Base-by-base conservation (phyloP, 805 yeast genomes). In the Yarrowia sp. region DNA sequence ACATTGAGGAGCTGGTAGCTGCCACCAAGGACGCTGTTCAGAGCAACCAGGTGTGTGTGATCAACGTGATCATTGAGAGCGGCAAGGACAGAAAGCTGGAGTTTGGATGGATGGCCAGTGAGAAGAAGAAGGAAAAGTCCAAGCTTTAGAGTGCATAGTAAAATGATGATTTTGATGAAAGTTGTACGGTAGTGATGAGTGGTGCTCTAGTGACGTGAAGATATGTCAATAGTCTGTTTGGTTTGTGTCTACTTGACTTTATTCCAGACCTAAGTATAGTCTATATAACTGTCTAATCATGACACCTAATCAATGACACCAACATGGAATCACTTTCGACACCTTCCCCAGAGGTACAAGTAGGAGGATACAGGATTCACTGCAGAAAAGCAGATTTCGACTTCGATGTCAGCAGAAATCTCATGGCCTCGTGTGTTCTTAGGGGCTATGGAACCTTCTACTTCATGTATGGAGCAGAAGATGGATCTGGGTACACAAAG, bases 41-140 rank as follows among this genome's bases (percentile, higher is more conserved):
- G 2, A 74, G 77, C 42, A 71, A 76, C 40, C 73, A 72, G 32
- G 82, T 86, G 1, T 80, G 83, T 10, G 78, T 89, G 12, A 75
- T 89, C 49, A 89, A 89, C 72, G 86, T 88, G 1, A 79, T 87
- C n/a, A 87, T 88, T 11, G 86, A 85, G 53, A 84, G 86, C 2
- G 90, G 89, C 0, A 81, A 80, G 35, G 82, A 82, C 71, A 82
- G 81, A 68, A 85, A 85, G 73, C 77, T 89, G 53, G 82, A 83
- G 50, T 88, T 88, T 77, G 90, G 89, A 1, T 88, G 91, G 91
- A 88, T 87, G 79, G 85, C 84, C n/a, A 83, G 83, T 74, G 79
- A 81, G 70, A 76, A 77, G 70, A 74, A 78, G 15, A 78, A 78
- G 71, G 53, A 76, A 22, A 78, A 71, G 53, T 11, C 71, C 8